Conservation (phyloP, 495 filamentous ascomycete genomes). For the Daldinia grandis region DNA sequence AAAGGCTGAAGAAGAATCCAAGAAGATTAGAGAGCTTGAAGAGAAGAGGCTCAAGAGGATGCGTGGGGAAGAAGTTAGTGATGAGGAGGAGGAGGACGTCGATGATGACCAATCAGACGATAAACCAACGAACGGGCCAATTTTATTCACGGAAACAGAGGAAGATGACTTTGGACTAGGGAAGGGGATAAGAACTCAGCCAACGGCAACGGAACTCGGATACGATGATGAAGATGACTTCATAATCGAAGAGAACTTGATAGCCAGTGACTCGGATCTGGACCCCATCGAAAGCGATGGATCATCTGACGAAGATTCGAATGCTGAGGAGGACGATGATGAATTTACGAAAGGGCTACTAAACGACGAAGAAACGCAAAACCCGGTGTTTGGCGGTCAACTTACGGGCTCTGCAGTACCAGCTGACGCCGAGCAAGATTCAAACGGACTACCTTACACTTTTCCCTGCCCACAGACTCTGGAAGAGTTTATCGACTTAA, state of each 20-base stretch:
- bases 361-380: conserved; percentile 59
- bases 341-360: conserved; percentile 72
- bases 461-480: conserved; percentile 85
- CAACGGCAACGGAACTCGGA: conserved; percentile 57
- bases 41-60: conserved; percentile 76
- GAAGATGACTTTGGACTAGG: conserved; percentile 65
- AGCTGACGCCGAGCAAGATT: conserved; percentile 46
- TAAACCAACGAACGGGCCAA: conserved; percentile 29
- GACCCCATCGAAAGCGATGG: conserved; percentile 66
- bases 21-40: conserved; percentile 79
- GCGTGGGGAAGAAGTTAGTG: conserved; percentile 68
- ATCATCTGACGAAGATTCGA: conserved; percentile 63
- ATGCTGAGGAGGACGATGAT: conserved; percentile 62
- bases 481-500: conserved; percentile 72
- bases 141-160: conserved; percentile 52
- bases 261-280: conserved; percentile 71
- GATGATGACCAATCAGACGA: conserved; percentile 28
- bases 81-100: conserved; percentile 51
- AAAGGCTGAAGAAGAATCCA: conserved; percentile 75
- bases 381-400: conserved; percentile 52
- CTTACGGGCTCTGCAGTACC: conserved; percentile 29
- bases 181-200: conserved; percentile 58
- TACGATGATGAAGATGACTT: conserved; percentile 96
- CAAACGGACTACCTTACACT: conserved; percentile 74
- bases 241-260: conserved; percentile 83